These are phyloP conservation scores for Fusarium setosum DNA, from an alignment of 2,329 filamentous ascomycete species.

Conservation along the genomic window DNA sequence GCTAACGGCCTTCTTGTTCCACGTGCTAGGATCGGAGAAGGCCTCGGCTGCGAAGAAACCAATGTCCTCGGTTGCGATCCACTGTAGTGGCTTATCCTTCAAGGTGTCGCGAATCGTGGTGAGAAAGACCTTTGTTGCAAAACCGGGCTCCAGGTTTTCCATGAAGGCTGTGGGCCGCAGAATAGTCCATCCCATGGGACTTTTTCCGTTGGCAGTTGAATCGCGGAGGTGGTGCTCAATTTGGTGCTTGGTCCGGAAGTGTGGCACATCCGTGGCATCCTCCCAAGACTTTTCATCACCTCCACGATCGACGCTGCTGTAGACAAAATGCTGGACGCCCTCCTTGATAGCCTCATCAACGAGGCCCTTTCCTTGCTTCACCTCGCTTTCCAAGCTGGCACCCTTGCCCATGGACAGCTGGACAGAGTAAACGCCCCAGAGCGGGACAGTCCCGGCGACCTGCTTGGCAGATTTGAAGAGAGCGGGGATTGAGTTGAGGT, in stretches of 20 bases:
- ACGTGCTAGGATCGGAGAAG: background rate
- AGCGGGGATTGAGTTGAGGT: slow-evolving; percentile 14
- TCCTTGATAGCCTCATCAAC: slow-evolving; percentile 22
- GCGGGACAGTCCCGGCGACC: slow-evolving; percentile 16
- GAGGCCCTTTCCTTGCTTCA: slow-evolving; percentile 25
- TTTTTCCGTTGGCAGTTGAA: slow-evolving; percentile 10
- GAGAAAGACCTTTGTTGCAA: slow-evolving; percentile 46
- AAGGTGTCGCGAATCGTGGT: slow-evolving; percentile 46
- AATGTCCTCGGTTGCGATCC: slow-evolving; percentile 22
- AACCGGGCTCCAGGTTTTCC: slow-evolving; percentile 50
- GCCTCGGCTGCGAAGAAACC: slow-evolving; percentile 22
- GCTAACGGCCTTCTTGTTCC: slow-evolving; percentile 10
- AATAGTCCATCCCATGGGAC: slow-evolving; percentile 50
- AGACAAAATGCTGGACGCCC: slow-evolving; percentile 44
- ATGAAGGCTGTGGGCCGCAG: slow-evolving; percentile 54
- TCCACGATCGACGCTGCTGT: slow-evolving; percentile 41
- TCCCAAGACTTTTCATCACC: slow-evolving; percentile 40
- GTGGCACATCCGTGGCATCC: slow-evolving; percentile 38
- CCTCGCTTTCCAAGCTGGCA: slow-evolving; percentile 13
- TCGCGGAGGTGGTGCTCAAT: slow-evolving; percentile 27
- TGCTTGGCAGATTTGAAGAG: slow-evolving; percentile 22
- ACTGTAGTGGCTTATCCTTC: slow-evolving; percentile 39
- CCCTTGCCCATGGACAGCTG: slow-evolving; percentile 30
- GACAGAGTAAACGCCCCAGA: slow-evolving; percentile 30
- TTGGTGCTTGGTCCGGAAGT: slow-evolving; percentile 29